phyloP scores from a whole-genome alignment of 2,329 filamentous ascomycete species.

The Raffaelea albimanens region DNA sequence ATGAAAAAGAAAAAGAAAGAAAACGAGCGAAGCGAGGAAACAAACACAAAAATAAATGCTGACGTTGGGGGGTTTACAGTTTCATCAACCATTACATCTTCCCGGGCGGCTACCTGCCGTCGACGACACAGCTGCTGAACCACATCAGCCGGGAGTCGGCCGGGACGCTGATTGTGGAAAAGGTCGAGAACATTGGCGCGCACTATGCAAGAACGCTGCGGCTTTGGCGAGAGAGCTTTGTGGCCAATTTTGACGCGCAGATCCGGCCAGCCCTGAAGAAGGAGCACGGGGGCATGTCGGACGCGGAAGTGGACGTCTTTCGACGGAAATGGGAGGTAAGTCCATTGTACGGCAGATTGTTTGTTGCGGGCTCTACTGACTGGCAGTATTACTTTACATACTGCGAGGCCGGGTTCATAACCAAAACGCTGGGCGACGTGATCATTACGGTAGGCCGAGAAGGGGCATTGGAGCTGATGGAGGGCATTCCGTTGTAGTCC shows the following conservation, averaged over 20 bases:
- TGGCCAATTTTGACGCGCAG: conserved; percentile 47
- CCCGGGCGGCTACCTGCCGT: conserved; percentile 63
- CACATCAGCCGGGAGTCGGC: conserved; percentile 52
- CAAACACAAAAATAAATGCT: conserved; percentile 4
- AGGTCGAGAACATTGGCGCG: conserved; percentile 62
- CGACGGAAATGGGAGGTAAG: conserved; percentile 60
- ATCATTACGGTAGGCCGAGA: conserved; percentile 63
- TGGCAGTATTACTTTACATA: conserved; percentile 63
- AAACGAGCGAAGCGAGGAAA: too few species aligned
- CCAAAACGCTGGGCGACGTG: conserved; percentile 62
- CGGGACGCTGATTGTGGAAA: conserved; percentile 56
- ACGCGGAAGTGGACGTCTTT: conserved; percentile 57
- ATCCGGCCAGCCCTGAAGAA: conserved; percentile 51
- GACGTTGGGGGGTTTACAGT: conserved; percentile 20
- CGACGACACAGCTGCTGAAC: conserved; percentile 43
- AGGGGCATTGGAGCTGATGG: conserved; percentile 58
- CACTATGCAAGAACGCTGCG: conserved; percentile 63
- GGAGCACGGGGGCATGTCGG: conserved; percentile 49
- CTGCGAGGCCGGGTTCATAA: conserved; percentile 64
- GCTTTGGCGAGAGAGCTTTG: conserved; percentile 59
- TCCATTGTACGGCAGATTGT: not conserved
- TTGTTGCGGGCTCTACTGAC: not conserved
- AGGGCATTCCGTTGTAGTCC: conserved; percentile 23
- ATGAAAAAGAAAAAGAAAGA: too few species aligned
- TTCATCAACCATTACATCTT: conserved; percentile 74